phyloP scores from a whole-genome alignment of 2,329 filamentous ascomycete genomes.

The Escovopsis sp. region DNA sequence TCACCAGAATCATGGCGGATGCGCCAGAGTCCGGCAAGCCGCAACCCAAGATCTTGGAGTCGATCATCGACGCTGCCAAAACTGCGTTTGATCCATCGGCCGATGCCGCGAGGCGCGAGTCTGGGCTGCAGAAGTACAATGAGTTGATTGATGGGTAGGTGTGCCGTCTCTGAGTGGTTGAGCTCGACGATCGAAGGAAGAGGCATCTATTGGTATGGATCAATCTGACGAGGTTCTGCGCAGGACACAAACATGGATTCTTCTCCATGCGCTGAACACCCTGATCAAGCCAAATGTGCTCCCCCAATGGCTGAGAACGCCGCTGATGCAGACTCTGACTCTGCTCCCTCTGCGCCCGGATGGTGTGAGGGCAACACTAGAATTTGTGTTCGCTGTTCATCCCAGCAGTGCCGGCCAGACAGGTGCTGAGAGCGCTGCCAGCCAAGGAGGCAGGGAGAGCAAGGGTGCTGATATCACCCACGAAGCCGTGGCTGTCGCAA shows the following conservation, averaged over 20 bases:
- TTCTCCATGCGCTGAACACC: conserved; percentile 47
- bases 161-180: background rate
- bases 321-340: conserved; percentile 43
- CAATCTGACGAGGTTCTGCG: background rate
- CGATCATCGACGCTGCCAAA: conserved; percentile 25
- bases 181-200: too few relatives aligned
- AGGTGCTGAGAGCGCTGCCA: conserved; percentile 13
- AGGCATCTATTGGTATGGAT: background rate
- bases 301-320: conserved; percentile 44
- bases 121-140: conserved; percentile 26
- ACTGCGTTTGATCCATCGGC: conserved; percentile 34
- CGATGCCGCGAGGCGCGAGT: conserved; percentile 18
- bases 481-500: conserved; percentile 50
- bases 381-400: conserved; percentile 58
- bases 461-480: conserved; percentile 50
- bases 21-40: conserved; percentile 8
- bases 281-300: conserved; percentile 46
- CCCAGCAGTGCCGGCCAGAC: conserved; percentile 31
- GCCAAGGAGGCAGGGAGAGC: conserved; percentile 31
- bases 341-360: conserved; percentile 44
- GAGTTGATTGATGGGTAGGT: conserved; percentile 35
- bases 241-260: conserved; percentile 29
- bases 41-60: conserved; percentile 18
- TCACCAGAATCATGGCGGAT: conserved; percentile 13
- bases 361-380: conserved; percentile 52